These are phyloP conservation scores for Psidium friedrichsthalianum DNA, from an alignment of 345 rosid genomes.

Conservation along the genomic window DNA sequence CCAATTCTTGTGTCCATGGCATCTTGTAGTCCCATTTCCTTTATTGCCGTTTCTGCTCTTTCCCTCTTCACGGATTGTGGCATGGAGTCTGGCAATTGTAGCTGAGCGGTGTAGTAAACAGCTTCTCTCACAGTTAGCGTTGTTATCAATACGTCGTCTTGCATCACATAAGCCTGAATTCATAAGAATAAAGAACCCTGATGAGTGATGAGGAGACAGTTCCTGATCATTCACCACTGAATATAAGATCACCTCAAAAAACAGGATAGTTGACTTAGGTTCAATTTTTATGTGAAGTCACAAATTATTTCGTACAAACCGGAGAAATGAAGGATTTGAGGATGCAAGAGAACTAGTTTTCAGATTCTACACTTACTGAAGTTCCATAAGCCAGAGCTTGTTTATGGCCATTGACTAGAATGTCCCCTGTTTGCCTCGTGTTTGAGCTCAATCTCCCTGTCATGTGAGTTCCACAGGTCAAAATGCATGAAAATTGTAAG, in stretches of 20 bases:
- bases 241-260: neutral
- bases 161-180: conserved; percentile 6
- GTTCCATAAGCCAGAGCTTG: conserved; percentile 39
- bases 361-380: conserved; percentile 15
- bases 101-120: conserved; percentile 39
- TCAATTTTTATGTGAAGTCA: neutral
- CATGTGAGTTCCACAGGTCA: neutral
- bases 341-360: neutral
- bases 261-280: neutral
- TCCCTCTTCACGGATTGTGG: conserved; percentile 22
- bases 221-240: neutral
- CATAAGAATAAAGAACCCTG: neutral
- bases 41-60: conserved; percentile 35
- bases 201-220: neutral
- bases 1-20: conserved; percentile 38
- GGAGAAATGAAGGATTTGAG: neutral
- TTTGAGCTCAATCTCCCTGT: conserved; percentile 36
- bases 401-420: conserved; percentile 37
- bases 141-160: neutral
- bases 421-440: conserved; percentile 26
- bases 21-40: conserved; percentile 41
- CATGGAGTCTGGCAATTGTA: conserved; percentile 41
- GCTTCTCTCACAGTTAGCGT: conserved; percentile 15
- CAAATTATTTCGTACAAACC: neutral
- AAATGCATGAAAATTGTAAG: neutral